Conservation (phyloP, 345 rosid species). For the Lepidium aucheri region DNA sequence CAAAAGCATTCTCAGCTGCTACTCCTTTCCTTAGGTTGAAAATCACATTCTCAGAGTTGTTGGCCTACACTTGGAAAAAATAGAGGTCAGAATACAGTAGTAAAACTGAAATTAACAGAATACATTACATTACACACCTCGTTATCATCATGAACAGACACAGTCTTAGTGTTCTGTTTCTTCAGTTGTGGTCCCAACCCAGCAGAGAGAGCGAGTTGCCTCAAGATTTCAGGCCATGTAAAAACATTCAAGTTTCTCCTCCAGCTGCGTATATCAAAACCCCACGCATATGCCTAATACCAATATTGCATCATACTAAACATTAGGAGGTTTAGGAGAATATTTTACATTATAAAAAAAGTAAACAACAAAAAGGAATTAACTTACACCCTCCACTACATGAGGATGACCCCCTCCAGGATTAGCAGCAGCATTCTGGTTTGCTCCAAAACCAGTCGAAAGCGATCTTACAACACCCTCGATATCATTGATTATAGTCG, state of each 20-base stretch:
- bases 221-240: conserved; percentile 91
- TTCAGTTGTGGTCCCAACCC: conserved; percentile 78
- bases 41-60: conserved; percentile 59
- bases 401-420: conserved; percentile 87
- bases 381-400: conserved; percentile 80
- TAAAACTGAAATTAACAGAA: not conserved
- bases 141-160: conserved; percentile 43
- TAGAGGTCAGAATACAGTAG: not conserved
- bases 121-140: conserved; percentile 38
- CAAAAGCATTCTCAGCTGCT: conserved; percentile 77
- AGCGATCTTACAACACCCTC: conserved; percentile 69
- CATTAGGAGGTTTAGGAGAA: not conserved
- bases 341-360: not conserved
- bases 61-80: conserved; percentile 39
- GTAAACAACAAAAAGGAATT: not conserved
- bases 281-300: conserved; percentile 81
- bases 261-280: conserved; percentile 84
- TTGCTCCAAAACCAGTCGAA: conserved; percentile 48
- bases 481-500: conserved; percentile 69
- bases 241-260: conserved; percentile 57
- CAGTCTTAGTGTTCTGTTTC: conserved; percentile 40
- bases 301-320: not conserved
- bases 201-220: conserved; percentile 75
- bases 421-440: conserved; percentile 54
- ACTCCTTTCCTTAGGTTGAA: conserved; percentile 66